These are phyloP conservation scores for Knoxia roxburghii DNA, from an alignment of 257 asterid genomes.

Conservation along the genomic window DNA sequence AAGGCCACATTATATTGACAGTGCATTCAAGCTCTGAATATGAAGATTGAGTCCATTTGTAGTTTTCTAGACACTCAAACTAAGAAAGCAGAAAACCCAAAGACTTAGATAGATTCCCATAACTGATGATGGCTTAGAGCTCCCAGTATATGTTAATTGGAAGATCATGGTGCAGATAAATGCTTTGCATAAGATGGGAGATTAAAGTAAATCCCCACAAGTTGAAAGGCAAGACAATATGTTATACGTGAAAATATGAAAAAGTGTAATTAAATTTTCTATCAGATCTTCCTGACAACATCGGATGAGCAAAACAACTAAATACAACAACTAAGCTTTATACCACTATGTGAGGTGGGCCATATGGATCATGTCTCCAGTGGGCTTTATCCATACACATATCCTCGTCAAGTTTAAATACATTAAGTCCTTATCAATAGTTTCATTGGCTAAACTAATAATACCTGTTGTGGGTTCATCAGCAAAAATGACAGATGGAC, in stretches of 20 bases:
- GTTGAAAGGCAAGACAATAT: too few relatives aligned
- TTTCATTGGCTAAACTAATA: too few relatives aligned
- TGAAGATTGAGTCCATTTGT: not conserved
- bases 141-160: not conserved
- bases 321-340: too few relatives aligned
- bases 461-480: conserved; percentile 97
- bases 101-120: not conserved
- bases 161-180: not conserved
- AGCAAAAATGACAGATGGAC: conserved; percentile 95
- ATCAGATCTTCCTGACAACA: not conserved
- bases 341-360: too few relatives aligned
- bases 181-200: not conserved
- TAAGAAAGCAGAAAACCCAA: not conserved
- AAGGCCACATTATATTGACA: not conserved
- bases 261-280: too few relatives aligned
- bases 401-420: too few relatives aligned
- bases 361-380: too few relatives aligned
- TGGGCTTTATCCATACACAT: too few relatives aligned
- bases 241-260: not conserved
- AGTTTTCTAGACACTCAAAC: not conserved
- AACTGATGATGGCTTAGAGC: not conserved
- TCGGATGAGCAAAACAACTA: conserved; percentile 2
- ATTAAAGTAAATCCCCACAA: not conserved
- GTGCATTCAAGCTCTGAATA: not conserved
- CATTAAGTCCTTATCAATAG: too few relatives aligned